Percentiles rank a stretch among this genome's conserved stretches.
Conservation (phyloP, 345 rosid species). For the Eucalyptus curtisii region DNA sequence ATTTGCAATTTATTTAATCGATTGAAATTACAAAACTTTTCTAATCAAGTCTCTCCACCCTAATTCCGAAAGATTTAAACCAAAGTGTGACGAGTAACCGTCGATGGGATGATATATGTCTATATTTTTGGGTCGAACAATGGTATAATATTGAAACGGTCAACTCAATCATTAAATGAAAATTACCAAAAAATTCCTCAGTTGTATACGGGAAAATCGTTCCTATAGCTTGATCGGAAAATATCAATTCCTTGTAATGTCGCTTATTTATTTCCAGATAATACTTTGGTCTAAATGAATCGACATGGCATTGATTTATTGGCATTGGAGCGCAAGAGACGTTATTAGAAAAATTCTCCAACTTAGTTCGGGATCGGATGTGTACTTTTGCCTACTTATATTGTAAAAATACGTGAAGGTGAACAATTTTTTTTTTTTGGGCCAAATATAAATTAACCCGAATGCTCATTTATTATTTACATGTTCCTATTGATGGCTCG, state of each 20-base stretch:
- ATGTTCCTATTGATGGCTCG: background rate
- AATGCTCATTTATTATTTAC: background rate
- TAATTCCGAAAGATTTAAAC: background rate
- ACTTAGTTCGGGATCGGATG: background rate
- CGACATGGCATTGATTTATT: background rate
- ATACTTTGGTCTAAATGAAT: background rate
- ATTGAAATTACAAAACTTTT: background rate
- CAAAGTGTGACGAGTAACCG: fast-evolving
- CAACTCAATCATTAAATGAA: background rate
- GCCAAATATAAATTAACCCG: background rate
- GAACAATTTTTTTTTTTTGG: background rate
- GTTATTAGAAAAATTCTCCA: background rate
- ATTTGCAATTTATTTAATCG: too few species aligned
- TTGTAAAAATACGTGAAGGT: background rate
- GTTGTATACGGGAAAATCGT: background rate
- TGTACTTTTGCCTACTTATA: background rate
- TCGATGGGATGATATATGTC: background rate
- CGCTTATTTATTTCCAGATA: background rate
- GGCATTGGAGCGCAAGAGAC: background rate
- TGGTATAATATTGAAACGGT: background rate
- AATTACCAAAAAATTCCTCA: background rate
- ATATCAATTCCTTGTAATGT: background rate
- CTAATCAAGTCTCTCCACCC: background rate
- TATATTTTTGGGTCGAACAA: too few species aligned
- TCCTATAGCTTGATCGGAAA: background rate